Conservation (phyloP, 2,329 filamentous ascomycete genomes). For the Alternaria angustiovoidea region DNA sequence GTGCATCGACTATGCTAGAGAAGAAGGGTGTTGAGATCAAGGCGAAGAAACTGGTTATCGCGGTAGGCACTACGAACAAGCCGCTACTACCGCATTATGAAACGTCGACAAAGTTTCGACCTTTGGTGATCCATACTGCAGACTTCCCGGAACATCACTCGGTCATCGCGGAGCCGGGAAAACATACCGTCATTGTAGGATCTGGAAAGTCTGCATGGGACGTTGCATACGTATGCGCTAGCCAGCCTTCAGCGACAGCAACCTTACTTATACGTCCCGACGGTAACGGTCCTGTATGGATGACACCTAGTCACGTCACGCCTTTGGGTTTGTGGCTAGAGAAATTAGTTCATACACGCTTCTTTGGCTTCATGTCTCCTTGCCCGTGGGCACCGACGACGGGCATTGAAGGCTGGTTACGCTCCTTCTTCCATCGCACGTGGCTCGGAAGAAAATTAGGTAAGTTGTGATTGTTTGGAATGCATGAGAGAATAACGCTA, state of each 20-base stretch:
- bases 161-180: conserved; percentile 48
- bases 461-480: background rate
- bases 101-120: conserved; percentile 60
- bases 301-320: conserved; percentile 69
- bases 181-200: conserved; percentile 62
- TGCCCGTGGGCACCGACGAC: conserved; percentile 74
- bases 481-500: background rate
- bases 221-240: conserved; percentile 66
- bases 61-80: conserved; percentile 67
- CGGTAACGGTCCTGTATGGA: conserved; percentile 68
- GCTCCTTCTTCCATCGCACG: conserved; percentile 66
- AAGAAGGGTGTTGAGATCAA: conserved; percentile 42
- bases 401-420: conserved; percentile 62
- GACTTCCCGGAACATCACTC: conserved; percentile 57
- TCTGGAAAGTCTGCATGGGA: conserved; percentile 71
- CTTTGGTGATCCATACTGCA: conserved; percentile 66
- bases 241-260: conserved; percentile 55
- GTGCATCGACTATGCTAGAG: conserved; percentile 2
- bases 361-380: conserved; percentile 77
- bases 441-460: conserved; percentile 62
- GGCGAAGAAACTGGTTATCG: conserved; percentile 64
- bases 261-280: conserved; percentile 66
- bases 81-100: conserved; percentile 63
- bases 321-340: conserved; percentile 74
- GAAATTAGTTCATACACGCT: conserved; percentile 70